Conservation (phyloP, 2,329 filamentous ascomycete species). For the Rhytidhysteron rufulum region DNA sequence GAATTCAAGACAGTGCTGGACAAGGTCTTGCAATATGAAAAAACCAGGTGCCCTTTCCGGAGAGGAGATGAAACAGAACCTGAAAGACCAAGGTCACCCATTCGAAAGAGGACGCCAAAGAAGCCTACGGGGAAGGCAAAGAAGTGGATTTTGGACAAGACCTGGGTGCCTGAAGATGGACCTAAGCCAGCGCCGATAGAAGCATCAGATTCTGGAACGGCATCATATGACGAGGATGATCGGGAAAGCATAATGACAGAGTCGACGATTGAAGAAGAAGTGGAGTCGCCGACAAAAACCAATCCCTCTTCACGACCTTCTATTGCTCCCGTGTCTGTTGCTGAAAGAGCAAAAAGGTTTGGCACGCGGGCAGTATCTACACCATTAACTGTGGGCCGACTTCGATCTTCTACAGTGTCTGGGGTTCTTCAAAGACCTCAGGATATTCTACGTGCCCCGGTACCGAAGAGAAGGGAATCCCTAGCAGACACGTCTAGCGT, state of each 20-base stretch:
- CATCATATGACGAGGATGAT: slow-evolving; percentile 33
- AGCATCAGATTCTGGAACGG: slow-evolving; percentile 25
- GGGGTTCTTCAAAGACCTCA: no score
- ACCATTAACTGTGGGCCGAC: no score
- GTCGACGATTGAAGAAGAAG: slow-evolving; percentile 24
- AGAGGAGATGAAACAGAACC: slow-evolving; percentile 72
- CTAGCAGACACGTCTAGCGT: slow-evolving; percentile 24
- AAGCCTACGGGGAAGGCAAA: slow-evolving; percentile 48
- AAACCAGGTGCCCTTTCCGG: slow-evolving; percentile 81
- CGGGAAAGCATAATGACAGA: slow-evolving; percentile 28
- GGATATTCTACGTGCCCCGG: no score
- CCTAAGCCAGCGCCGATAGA: slow-evolving; percentile 23
- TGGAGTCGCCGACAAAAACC: not conserved
- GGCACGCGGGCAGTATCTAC: no score
- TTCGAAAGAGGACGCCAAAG: slow-evolving; percentile 67
- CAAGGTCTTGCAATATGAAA: slow-evolving; percentile 78
- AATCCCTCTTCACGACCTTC: no score
- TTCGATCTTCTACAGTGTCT: no score
- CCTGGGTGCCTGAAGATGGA: slow-evolving; percentile 45
- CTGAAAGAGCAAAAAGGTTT: no score
- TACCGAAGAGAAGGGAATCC: no score
- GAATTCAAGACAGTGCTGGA: slow-evolving; percentile 67
- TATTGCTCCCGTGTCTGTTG: no score
- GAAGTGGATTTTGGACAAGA: slow-evolving; percentile 46
- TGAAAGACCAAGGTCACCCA: slow-evolving; percentile 61